Evolutionary conservation across 768 basidiomycete genomes (phyloP), one percentile per base, ranked within the genome.

Genomic region (Glaciozyma martinii): DNA sequence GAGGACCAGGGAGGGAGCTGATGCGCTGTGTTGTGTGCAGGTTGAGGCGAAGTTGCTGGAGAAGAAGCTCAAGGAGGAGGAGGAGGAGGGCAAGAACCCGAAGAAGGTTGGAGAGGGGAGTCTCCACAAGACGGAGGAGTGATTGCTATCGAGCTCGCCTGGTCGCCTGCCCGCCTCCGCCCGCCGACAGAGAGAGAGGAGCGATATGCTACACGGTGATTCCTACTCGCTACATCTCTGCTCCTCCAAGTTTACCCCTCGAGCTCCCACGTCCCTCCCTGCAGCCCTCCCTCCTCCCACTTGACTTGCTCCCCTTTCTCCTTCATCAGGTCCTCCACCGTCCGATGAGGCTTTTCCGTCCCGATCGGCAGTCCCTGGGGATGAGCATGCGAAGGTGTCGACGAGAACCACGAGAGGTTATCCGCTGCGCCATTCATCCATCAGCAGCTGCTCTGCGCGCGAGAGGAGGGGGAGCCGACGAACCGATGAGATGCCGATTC

Each of bases 351-450:
- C 8, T 88, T 57, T 42, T 69, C 62, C 30, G 59, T 33, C 19
- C 68, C 70, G 10, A 71, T 52, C 30, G 63, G 33, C 16, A 60
- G 62, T 21, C 70, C 70, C 23, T 27, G 29, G 15, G 70, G 70
- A 43, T 62, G 60, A 0, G 54, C 32, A 43, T 66, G 63, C 8
- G 63, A 65, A 16, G 70, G 70, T 1, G 70, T 71, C 12, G 52
- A 52, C 10, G 61, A 58, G 79, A 94, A 94, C 91, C 91, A 94
- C 1, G 87, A 88, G 18, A 94, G 77, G 72, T 94, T 86, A 74
- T 94, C 91, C 6, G 91, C 91, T 70, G 91, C n/a, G n/a, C n/a
- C n/a, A n/a, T n/a, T n/a, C n/a, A n/a, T n/a, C n/a, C n/a, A n/a
- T n/a, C n/a, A n/a, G 89, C 78, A 76, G 90, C 46, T 21, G 19